Evolutionary conservation across 495 filamentous ascomycete genomes (phyloP), one percentile per base, ranked within the genome.

Genomic region (Parathielavia appendiculata): DNA sequence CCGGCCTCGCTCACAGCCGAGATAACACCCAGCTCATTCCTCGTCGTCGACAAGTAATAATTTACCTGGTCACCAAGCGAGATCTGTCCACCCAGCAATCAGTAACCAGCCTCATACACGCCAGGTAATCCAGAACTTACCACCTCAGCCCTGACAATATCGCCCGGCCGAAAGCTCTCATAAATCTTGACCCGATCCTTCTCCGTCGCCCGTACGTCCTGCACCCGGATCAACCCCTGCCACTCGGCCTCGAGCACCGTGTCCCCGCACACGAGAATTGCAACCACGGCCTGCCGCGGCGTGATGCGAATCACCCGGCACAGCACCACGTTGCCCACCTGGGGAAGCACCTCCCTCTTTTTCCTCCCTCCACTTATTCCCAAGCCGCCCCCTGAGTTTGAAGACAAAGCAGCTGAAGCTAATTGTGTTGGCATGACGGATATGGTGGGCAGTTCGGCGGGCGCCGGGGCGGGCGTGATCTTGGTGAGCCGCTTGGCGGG

Each of bases 151-250:
- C 91, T 79, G 40, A 98, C 89, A 59, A 98, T 85, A 79, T 98
- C 93, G 0, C 93, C 93, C 13, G 92, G 90, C 58, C 92, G 79
- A 71, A 97, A 98, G 72, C 87, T 90, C 67, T 96, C 91, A 63
- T 86, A 85, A 60, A 96, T 86, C 68, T 89, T 88, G 22, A 97
- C 90, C 54, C 84, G 87, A 59, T 98, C 93, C 75, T 96, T 96
- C 81, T 98, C 93, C 40, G 92, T 95, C 17, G 90, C 91, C 52
- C 93, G 79, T 13, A 98, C 89, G 66, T 98, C 93, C 73, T 97
- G 92, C 60, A 84, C 83, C 10, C 92, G 79, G 45, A 83, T 81
- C 26, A 85, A 62, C 20, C 81, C 83, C 71, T 80, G 77, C 76
- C 81, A 82, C 67, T 82, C 80, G 30, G 80, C 79, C 57, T 88